Base-by-base conservation (phyloP, 2,329 filamentous ascomycete species). In the Alternaria brassicicola region DNA sequence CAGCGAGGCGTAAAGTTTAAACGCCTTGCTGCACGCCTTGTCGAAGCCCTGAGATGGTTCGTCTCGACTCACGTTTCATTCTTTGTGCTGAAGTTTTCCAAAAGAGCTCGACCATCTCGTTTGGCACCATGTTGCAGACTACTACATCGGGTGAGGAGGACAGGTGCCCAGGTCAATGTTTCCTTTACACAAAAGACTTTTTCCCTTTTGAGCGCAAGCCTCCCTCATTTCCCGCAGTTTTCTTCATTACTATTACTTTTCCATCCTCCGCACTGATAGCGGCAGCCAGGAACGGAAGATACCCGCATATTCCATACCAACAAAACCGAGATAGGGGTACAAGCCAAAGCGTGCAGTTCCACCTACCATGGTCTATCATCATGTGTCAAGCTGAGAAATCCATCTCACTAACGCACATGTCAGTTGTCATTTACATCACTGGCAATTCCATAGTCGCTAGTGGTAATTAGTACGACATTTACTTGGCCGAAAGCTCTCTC, bases 11-110 rank as follows among this genome's bases (percentile, higher is more conserved):
- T 36, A 51, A 51, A 51, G 25, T 41, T 51, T 13, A 59, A 51
- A 46, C 33, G 30, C 25, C 39, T 21, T 49, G 46, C 26, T 49
- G 46, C 21, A 19, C 31, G 28, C 30, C 35, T 39, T 23, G 46
- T 41, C 12, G 36, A 31, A 55, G 56, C 58, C 55, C 61, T 65
- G 53, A 36, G 45, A 60, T 62, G 52, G 58, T 62, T 62, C 61
- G 41, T 49, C 45, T 35, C 52, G 50, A 36, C 46, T 46, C 39
- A 30, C 26, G 52, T 55, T 58, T 59, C 52, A 46, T 28, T 6
- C 38, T 55, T 30, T 35, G 15, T 28, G 36, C 28, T 35, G 25
- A 28, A 46, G 30, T 10, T 19, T 8, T 12, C 45, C 48, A 36
- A 50, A 55, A 50, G 26, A 39, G 30, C 50, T 23, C 35, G 33